Evolutionary conservation across 495 filamentous ascomycete species (phyloP).

Genomic region (Viridothelium virens): DNA sequence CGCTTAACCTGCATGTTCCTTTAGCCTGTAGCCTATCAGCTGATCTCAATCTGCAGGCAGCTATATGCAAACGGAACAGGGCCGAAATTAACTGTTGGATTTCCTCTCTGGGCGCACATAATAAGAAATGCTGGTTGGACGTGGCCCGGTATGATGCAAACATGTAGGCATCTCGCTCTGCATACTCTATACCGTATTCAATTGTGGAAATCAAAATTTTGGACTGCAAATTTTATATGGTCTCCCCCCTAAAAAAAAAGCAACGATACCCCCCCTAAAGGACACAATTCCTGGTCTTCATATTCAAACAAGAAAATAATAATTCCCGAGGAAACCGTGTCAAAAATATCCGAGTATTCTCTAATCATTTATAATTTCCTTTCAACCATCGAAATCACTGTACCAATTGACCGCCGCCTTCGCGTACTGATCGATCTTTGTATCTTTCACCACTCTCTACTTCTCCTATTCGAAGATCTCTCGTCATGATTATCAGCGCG

Average conservation of each 20-base stretch:
- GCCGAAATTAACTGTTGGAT: neutral
- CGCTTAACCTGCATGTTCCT: neutral
- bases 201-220: too few relatives aligned
- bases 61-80: neutral
- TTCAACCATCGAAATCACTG: too few relatives aligned
- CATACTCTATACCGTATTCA: neutral
- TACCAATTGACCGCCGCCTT: too few relatives aligned
- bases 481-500: neutral
- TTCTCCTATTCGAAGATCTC: neutral
- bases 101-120: neutral
- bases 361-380: too few relatives aligned
- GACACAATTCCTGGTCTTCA: too few relatives aligned
- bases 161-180: neutral
- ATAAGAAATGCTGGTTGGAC: neutral
- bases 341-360: too few relatives aligned
- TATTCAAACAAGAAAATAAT: too few relatives aligned
- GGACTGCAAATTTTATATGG: too few relatives aligned
- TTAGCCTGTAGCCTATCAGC: neutral
- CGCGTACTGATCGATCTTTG: neutral
- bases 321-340: too few relatives aligned
- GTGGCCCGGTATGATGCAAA: neutral
- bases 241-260: too few relatives aligned
- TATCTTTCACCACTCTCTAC: neutral
- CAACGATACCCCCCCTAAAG: too few relatives aligned
- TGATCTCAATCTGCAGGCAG: neutral